Evolutionary conservation across 1,139 yeast species (phyloP).

Genomic region (Scheffersomyces parashehatae): DNA sequence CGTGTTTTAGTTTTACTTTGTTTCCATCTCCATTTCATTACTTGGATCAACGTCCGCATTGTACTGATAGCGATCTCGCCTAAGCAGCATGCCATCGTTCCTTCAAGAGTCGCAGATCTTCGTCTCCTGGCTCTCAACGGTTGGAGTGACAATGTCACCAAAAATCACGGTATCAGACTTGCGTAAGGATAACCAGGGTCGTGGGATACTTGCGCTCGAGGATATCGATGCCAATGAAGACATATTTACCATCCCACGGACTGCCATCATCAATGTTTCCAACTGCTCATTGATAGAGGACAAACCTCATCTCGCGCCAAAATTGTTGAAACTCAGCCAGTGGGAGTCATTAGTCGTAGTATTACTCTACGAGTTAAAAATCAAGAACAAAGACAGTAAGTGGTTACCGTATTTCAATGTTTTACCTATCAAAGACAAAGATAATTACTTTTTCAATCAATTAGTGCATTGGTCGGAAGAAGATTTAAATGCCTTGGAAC

Average conservation of each 20-base stretch:
- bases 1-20: no score
- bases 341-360: conserved; percentile 80
- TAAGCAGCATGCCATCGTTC: conserved; percentile 5
- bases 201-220: conserved; percentile 70
- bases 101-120: conserved; percentile 41
- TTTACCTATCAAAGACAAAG: conserved; percentile 51
- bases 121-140: conserved; percentile 50
- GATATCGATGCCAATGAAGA: conserved; percentile 61
- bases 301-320: conserved; percentile 29
- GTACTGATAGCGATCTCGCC: no score
- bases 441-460: conserved; percentile 51
- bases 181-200: conserved; percentile 62
- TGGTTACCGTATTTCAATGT: conserved; percentile 76
- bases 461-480: conserved; percentile 76
- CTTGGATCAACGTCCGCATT: no score
- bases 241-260: conserved; percentile 69
- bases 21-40: no score
- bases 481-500: conserved; percentile 54
- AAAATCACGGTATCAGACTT: conserved; percentile 63
- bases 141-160: conserved; percentile 51
- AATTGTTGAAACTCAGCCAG: conserved; percentile 49
- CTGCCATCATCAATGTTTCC: conserved; percentile 54
- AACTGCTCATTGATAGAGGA: conserved; percentile 50
- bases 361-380: conserved; percentile 57
- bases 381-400: conserved; percentile 41